Conservation (phyloP, 495 filamentous ascomycete genomes). For the Trichodelitschia bisporula region DNA sequence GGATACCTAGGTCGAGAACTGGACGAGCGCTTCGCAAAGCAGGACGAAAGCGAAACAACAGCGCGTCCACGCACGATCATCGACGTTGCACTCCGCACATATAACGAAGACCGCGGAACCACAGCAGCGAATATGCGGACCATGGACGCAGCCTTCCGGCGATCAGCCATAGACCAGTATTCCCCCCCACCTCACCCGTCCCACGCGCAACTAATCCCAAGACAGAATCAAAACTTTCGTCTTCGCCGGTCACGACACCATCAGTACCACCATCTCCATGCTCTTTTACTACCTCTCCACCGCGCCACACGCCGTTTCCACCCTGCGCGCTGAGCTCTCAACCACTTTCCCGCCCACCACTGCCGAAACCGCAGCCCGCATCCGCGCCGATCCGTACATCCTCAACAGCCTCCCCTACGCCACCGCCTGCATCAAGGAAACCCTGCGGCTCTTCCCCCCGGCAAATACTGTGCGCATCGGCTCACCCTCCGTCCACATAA, state of each 20-base stretch:
- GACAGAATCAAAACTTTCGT: conserved; percentile 14
- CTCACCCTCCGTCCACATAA: neutral
- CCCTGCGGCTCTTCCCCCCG: conserved; percentile 17
- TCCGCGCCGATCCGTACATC: conserved; percentile 12
- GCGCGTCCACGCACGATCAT: conserved; percentile 18
- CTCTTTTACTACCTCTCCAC: conserved; percentile 12
- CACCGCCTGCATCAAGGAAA: conserved; percentile 21
- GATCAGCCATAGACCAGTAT: conserved; percentile 9
- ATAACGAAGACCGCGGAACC: neutral
- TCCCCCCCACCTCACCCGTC: neutral
- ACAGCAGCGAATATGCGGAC: neutral
- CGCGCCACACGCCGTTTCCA: conserved; percentile 7
- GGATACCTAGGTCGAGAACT: conserved; percentile 14
- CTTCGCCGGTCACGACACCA: conserved; percentile 22
- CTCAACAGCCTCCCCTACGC: conserved; percentile 20
- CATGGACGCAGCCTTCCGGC: conserved; percentile 10
- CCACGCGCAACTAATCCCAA: neutral
- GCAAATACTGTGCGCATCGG: conserved; percentile 2
- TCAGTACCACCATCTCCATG: conserved; percentile 12
- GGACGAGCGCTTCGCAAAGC: conserved; percentile 15
- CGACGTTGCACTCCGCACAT: conserved; percentile 6
- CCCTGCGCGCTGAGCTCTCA: conserved; percentile 15
- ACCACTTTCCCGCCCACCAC: conserved; percentile 12
- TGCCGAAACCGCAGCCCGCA: conserved; percentile 3
- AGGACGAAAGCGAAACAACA: conserved; percentile 6